A percentile compares a stretch with the other conserved stretches of the same genome.
Conservation (phyloP, 2,329 filamentous ascomycete genomes). For the Talaromyces sp. region DNA sequence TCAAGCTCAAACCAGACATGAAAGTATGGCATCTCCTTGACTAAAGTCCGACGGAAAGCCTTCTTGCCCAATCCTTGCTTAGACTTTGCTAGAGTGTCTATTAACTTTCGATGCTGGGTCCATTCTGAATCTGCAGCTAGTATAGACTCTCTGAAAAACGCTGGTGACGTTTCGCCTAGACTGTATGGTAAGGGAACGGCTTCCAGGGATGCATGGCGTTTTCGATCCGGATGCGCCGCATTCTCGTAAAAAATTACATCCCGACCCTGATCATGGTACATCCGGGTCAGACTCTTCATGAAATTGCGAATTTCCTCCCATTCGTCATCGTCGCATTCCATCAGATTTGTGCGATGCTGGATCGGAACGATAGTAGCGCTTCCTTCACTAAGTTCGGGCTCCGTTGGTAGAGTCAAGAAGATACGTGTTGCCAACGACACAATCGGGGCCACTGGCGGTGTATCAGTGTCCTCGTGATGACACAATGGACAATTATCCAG, state of each 20-base stretch:
- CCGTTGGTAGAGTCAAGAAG: constrained; percentile 82
- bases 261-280: constrained; percentile 90
- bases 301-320: constrained; percentile 99
- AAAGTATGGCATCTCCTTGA: constrained; percentile 98
- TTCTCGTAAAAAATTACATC: constrained; percentile 98
- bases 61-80: constrained; percentile 66
- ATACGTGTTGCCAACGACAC: constrained; percentile 80
- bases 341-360: constrained; percentile 78
- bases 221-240: constrained; percentile 73
- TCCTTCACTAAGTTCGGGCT: constrained; percentile 79
- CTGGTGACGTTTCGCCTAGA: constrained; percentile 84
- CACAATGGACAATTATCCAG: constrained; percentile 87
- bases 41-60: constrained; percentile 77
- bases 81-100: constrained; percentile 67
- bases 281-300: constrained; percentile 90
- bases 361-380: constrained; percentile 86
- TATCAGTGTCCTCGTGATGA: constrained; percentile 77
- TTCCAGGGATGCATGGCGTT: constrained; percentile 78
- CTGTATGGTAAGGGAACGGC: constrained; percentile 85
- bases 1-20: constrained; percentile 94
- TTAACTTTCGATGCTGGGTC: constrained; percentile 91
- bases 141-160: constrained; percentile 94
- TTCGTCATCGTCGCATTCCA: constrained; percentile 98
- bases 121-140: constrained; percentile 85
- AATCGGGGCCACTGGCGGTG: constrained; percentile 77